Evolutionary conservation across 2,329 filamentous ascomycete genomes (phyloP).

Genomic region (Diplocarpon mali): DNA sequence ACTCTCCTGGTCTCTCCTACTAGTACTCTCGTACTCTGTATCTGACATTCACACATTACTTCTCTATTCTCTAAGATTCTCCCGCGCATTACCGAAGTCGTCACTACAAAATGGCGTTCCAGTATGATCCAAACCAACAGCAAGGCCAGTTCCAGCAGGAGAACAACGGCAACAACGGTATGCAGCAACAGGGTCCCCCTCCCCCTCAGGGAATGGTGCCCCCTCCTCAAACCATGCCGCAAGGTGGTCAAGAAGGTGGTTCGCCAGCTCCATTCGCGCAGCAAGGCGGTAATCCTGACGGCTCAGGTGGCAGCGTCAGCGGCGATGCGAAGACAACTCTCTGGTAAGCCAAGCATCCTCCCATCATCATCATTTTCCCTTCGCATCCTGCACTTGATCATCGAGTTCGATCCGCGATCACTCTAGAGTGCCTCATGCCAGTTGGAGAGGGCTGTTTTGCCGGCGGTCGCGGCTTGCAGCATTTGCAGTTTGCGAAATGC

Average conservation of each 20-base stretch:
- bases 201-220: slow-evolving; percentile 37
- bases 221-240: slow-evolving; percentile 18
- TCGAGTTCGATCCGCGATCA: no score
- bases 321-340: slow-evolving; percentile 45
- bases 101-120: slow-evolving; percentile 48
- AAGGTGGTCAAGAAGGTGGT: slow-evolving; percentile 51
- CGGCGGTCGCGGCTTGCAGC: no score
- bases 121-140: slow-evolving; percentile 52
- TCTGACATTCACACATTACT: no score
- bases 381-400: no score
- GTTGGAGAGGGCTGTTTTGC: no score
- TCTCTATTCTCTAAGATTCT: slow-evolving; percentile 1
- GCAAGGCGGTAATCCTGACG: slow-evolving; percentile 25
- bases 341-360: slow-evolving; percentile 32
- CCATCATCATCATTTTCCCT: slow-evolving; percentile 20
- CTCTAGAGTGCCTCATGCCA: no score
- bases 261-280: slow-evolving; percentile 39
- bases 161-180: slow-evolving; percentile 24
- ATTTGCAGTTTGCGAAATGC: no score
- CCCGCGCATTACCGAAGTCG: not conserved
- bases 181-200: slow-evolving; percentile 31
- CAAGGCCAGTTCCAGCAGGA: slow-evolving; percentile 43
- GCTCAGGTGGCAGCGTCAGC: slow-evolving; percentile 28
- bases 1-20: not conserved
- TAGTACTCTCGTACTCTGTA: no score